These are phyloP conservation scores for Starmera dryadoides DNA, from an alignment of 805 yeast species.

Conservation along the genomic window DNA sequence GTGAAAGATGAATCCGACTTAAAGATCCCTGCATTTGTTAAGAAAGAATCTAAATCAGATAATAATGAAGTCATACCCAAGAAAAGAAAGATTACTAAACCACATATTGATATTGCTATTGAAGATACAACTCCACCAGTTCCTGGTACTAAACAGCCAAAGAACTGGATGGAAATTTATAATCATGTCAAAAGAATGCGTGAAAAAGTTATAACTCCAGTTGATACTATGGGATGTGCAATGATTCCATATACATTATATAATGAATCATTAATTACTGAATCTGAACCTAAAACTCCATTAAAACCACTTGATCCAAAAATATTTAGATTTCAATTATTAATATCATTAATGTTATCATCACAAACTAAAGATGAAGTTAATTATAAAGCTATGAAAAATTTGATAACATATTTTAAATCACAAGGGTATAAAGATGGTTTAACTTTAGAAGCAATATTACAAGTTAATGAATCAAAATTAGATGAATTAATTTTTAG, in stretches of 20 bases:
- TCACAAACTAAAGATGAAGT: slow-evolving; percentile 90
- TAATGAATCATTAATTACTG: slow-evolving; percentile 15
- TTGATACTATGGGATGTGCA: slow-evolving; percentile 85
- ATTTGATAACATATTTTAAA: slow-evolving; percentile 42
- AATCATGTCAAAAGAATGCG: slow-evolving; percentile 63
- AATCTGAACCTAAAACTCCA: too few relatives aligned
- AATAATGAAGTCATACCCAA: neutral
- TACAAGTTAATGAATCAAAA: slow-evolving; percentile 41
- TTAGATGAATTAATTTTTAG: slow-evolving; percentile 62
- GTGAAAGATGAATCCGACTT: too few relatives aligned
- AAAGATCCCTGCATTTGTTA: too few relatives aligned
- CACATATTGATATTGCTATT: neutral
- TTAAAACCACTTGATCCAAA: slow-evolving; percentile 22
- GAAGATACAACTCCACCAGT: neutral
- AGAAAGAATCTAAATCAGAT: neutral
- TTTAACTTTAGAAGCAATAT: slow-evolving; percentile 47
- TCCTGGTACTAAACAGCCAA: slow-evolving; percentile 22
- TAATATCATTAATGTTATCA: slow-evolving; percentile 78
- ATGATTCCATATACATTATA: slow-evolving; percentile 35
- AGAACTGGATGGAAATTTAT: slow-evolving; percentile 49
- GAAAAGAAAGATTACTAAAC: neutral
- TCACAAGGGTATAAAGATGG: slow-evolving; percentile 42
- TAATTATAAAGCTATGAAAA: slow-evolving; percentile 64
- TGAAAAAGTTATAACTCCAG: slow-evolving; percentile 63
- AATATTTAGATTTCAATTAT: slow-evolving; percentile 59